phyloP scores from a whole-genome alignment of 345 rosid genomes.

The Hirschfeldia incana region DNA sequence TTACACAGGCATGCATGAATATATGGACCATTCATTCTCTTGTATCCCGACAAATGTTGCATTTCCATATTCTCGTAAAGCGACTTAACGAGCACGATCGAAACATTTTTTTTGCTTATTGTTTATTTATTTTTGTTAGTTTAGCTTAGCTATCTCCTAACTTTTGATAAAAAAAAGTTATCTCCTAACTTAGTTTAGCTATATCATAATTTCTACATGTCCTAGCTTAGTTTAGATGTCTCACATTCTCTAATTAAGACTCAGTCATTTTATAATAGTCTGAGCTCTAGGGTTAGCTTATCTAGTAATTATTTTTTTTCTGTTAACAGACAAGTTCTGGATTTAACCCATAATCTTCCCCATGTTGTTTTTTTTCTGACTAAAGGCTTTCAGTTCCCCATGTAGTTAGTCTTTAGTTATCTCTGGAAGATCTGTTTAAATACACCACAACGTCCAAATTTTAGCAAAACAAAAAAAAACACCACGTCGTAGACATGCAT shows the following conservation, averaged over 20 bases:
- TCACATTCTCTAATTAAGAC: background rate
- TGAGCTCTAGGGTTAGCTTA: background rate
- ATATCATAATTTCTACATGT: background rate
- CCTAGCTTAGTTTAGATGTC: background rate
- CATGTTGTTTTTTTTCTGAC: too few relatives aligned
- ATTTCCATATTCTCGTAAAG: conserved; percentile 26
- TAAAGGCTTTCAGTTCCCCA: too few relatives aligned
- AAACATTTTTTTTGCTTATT: background rate
- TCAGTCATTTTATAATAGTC: background rate
- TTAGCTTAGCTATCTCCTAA: background rate
- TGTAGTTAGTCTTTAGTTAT: too few relatives aligned
- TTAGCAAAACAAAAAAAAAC: too few relatives aligned
- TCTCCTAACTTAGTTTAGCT: background rate
- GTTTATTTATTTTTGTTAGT: background rate
- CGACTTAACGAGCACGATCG: conserved; percentile 29
- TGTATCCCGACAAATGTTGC: conserved; percentile 27
- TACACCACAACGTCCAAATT: too few relatives aligned
- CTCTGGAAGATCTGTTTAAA: too few relatives aligned
- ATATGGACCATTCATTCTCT: conserved; percentile 25
- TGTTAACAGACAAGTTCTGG: too few relatives aligned
- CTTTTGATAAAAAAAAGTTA: too few relatives aligned
- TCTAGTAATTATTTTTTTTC: too few relatives aligned
- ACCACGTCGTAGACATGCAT: too few relatives aligned
- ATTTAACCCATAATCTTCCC: too few relatives aligned
- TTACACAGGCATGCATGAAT: conserved; percentile 26